Evolutionary conservation across 2,329 filamentous ascomycete species (phyloP), one percentile per base, ranked within the genome.

Genomic region (Cercospora nicotianae): DNA sequence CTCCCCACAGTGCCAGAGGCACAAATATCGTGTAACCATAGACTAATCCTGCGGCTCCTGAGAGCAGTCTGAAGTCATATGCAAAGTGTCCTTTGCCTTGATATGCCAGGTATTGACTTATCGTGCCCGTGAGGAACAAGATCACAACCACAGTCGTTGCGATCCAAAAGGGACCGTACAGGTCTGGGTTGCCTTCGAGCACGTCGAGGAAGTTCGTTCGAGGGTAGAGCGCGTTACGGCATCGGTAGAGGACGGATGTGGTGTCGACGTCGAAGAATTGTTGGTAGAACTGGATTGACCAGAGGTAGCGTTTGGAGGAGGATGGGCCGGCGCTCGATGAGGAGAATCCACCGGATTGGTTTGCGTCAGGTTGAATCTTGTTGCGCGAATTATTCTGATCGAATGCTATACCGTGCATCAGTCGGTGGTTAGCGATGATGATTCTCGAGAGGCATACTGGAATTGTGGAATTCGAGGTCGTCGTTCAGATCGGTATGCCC

Each of bases 191-290:
- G 20, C 95, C 95, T 79, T 99, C 95, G 30, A 99, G 87, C 39
- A 98, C 93, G 78, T 99, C 95, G 71, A 99, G 89, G 82, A 99
- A 99, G 84, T 97, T 97, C 67, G 90, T 90, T 70, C 93, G 90
- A 57, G 95, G 95, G 80, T 91, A 97, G 45, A 98, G 83, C n/a
- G 94, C 90, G 1, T 93, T 91, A 80, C 89, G 90, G 81, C 95
- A 98, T 72, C 95, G 91, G 76, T 90, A 86, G 65, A 97, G 83
- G 20, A 99, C 94, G 63, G 95, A 92, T 68, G 87, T 90, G 1
- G 95, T 98, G 82, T 99, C 95, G 72, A 99, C 94, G 78, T 99
- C 95, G 83, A 99, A 99, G 87, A 95, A 98, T 82, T 97, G 95
- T 65, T 93, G 89, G 83, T 99, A 99, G 85, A 97, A 99, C 67